phyloP scores from a whole-genome alignment of 1,139 yeast genomes.

The Pichia kudriavzevii region DNA sequence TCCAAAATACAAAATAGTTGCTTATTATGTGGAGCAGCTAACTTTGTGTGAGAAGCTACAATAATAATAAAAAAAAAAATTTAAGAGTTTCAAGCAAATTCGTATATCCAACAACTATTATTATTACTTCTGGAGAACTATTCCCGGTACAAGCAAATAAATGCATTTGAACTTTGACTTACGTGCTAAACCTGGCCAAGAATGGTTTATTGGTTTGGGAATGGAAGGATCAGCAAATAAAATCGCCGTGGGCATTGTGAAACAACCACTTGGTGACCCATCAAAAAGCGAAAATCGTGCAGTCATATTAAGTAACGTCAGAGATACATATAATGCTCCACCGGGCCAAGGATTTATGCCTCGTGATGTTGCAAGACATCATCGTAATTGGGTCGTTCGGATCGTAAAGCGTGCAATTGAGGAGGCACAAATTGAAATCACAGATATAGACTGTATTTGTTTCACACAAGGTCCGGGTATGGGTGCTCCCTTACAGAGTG shows the following conservation, averaged over 20 bases:
- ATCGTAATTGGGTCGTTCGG: constrained; percentile 90
- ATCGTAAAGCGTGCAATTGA: constrained; percentile 57
- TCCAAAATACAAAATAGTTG: no score
- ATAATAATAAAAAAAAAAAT: no score
- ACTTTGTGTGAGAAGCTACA: no score
- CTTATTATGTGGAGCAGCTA: no score
- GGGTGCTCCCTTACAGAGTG: constrained; percentile 97
- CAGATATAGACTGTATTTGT: constrained; percentile 80
- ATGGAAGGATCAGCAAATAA: constrained; percentile 97
- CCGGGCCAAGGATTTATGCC: constrained; percentile 98
- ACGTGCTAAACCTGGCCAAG: constrained; percentile 34
- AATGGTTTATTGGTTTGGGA: constrained; percentile 69
- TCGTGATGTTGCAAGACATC: constrained; percentile 93
- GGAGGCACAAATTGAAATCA: constrained; percentile 49
- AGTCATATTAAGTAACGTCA: constrained; percentile 69
- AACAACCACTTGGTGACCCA: constrained; percentile 54
- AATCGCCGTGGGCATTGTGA: constrained; percentile 86
- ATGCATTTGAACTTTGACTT: constrained; percentile 16
- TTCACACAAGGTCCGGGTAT: constrained; percentile 98
- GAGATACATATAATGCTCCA: constrained; percentile 93
- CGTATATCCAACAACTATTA: no score
- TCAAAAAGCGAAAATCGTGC: constrained; percentile 48
- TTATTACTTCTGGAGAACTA: no score
- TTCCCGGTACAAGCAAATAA: constrained; percentile 2
- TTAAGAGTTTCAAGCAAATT: no score